Base-by-base conservation (phyloP, 1,284 basidiomycete species). In the Anthracocystis panici-leucophaei region DNA sequence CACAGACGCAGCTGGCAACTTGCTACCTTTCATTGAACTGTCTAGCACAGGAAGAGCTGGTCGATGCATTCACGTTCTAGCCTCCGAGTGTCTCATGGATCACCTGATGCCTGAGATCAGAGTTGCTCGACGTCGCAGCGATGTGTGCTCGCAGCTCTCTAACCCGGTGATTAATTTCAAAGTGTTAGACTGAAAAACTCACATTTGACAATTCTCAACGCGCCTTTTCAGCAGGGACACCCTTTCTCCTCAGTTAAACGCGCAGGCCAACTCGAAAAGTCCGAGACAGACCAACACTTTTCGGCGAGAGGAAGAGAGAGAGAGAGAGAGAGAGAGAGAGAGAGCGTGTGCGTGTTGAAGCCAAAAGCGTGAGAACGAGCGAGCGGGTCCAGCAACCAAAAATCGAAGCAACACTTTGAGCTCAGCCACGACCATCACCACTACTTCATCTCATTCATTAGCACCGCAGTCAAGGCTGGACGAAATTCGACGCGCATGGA, bases 231-330 rank as follows among this genome's bases (percentile, higher is more conserved):
- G n/a, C n/a, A n/a, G n/a, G n/a, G n/a, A n/a, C 27, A 4, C 27
- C 7, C 48, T 20, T 1, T n/a, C 49, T 20, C 31, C 49, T 33
- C n/a, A 16, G 3, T 3, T 29, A 35, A 35, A 51, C 49, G 49
- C 49, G 49, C 49, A 51, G 49, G 33, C 49, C 49, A 38, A 35
- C 49, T 27, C n/a, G n/a, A n/a, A n/a, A n/a, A n/a, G n/a, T n/a
- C n/a, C n/a, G n/a, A n/a, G n/a, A n/a, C n/a, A 52, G 51, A 52
- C 35, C 51, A 52, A 52, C 51, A 52, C 51, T 52, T 52, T 52
- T 49, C 29, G n/a, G 25, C 3, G 18, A 46, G n/a, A n/a, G n/a
- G n/a, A n/a, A 46, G 25, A 6, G 42, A 11, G 42, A 23, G 42
- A 23, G 44, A 27, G 23, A 25, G 23, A 25, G 44, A 46, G 25